Evolutionary conservation across 2,329 filamentous ascomycete species (phyloP).

Genomic region (Xylariaceae sp.): DNA sequence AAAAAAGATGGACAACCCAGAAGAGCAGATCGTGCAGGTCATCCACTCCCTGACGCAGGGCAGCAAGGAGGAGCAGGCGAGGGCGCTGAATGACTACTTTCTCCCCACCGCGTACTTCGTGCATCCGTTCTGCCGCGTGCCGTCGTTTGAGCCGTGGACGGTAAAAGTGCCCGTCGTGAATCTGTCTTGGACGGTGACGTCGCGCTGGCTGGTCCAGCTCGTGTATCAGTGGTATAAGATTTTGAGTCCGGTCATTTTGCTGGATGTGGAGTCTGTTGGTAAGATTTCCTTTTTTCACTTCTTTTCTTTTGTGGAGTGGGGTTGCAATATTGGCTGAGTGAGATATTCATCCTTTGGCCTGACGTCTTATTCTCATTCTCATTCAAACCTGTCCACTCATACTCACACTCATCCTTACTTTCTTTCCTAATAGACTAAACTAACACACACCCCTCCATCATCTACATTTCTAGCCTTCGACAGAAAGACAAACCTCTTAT

Average conservation of each 20-base stretch:
- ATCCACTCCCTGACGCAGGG: constrained; percentile 66
- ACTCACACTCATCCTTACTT: not conserved
- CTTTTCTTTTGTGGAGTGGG: too few species aligned
- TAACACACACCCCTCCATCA: too few species aligned
- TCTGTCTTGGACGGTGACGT: constrained; percentile 41
- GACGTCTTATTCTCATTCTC: not conserved
- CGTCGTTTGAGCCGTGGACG: constrained; percentile 40
- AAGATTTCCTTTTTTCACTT: constrained; percentile 21
- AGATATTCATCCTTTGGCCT: too few species aligned
- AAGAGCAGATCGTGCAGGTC: constrained; percentile 57
- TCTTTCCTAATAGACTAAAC: not conserved
- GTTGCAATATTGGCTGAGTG: too few species aligned
- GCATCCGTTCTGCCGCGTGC: constrained; percentile 73
- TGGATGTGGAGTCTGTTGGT: constrained; percentile 58
- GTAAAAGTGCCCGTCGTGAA: constrained; percentile 34
- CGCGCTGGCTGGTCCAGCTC: constrained; percentile 58
- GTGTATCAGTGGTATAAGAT: constrained; percentile 85
- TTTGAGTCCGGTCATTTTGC: constrained; percentile 65
- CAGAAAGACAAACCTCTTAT: constrained; percentile 58
- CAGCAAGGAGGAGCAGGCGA: constrained; percentile 57
- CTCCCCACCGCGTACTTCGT: constrained; percentile 65
- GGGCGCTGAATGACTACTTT: constrained; percentile 67
- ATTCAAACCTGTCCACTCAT: not conserved
- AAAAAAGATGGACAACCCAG: constrained; percentile 29
- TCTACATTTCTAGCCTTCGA: too few species aligned